Base-by-base conservation (phyloP, 116 monocot genomes). In the Papilionanthe hybrid region DNA sequence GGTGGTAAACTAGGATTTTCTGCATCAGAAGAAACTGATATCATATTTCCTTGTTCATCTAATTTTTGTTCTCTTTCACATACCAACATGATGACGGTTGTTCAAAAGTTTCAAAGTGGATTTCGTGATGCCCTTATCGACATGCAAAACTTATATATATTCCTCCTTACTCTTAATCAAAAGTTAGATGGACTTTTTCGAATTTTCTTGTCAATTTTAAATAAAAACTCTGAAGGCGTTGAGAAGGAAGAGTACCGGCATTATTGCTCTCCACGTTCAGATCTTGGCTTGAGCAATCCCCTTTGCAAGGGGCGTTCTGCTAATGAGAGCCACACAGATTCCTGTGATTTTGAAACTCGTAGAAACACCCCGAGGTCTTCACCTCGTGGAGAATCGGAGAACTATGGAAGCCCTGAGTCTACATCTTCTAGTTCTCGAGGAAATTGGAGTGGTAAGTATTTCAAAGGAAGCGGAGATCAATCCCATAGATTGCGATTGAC, bases 131-230 rank as follows among this genome's bases (percentile, higher is more conserved):
- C 98, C 67, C 74, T 94, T 8, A 92, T 92, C 78, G 91, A 94
- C 66, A 82, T 98, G 79, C 94, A 98, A 79, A 84, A 93, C 10
- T 92, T 98, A 44, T 90, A 98, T 80, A 47, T 98, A 76, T 98
- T 98, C 84, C 91, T 98, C 19, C 79, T 98, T 47, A 92, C 94
- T 20, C 83, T 98, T n/a, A 85, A 93, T 83, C 98, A 98, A 69
- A 98, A 98, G 68, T 83, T 98, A 48, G 98, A 98, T 79, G 94
- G 90, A 7, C 88, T 94, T 55, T 77, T 94, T 43, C 67, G 87
- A 71, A 42, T 87, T 53, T 90, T 94, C 17, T 75, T 91, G 7
- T 84, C 83, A 37, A 88, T 98, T 78, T 84, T 91, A 22, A 84
- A 72, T 82, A 98, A 84, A 87, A 84, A 58, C 65, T 75, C 85